A percentile compares a stretch with the other conserved stretches of the same genome.
Conservation (phyloP, 176 grass and related monocot genomes). For the Hordeum marinum region DNA sequence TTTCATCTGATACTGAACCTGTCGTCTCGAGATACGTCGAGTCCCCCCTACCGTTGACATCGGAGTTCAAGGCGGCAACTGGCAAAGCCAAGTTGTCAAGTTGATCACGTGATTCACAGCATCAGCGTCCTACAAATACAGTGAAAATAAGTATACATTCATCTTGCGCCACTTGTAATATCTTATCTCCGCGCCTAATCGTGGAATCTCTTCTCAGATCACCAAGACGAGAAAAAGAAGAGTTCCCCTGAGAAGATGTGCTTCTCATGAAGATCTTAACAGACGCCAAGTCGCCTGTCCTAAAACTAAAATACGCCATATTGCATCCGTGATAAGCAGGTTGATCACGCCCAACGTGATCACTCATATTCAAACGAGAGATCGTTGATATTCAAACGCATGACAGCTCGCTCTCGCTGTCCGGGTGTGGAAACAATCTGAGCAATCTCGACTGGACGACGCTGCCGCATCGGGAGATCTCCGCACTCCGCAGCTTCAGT, state of each 20-base stretch:
- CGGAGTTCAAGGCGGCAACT: background rate
- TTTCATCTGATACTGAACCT: background rate
- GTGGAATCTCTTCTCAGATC: background rate
- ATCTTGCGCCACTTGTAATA: background rate
- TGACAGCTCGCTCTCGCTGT: constrained; percentile 22
- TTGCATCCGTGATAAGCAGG: constrained; percentile 1
- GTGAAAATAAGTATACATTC: background rate
- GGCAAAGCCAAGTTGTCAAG: background rate
- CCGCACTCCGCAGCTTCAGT: background rate
- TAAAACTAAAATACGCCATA: background rate
- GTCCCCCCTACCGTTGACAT: background rate
- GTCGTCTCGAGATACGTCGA: background rate
- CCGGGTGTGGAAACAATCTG: constrained; percentile 19
- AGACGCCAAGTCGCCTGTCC: background rate
- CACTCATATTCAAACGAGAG: background rate
- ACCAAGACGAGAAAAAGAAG: background rate
- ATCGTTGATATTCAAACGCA: constrained; percentile 14
- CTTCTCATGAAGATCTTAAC: constrained; percentile 22
- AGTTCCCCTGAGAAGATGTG: constrained; percentile 9
- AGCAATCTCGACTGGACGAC: background rate
- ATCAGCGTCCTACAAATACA: background rate
- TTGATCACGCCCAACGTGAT: constrained; percentile 6
- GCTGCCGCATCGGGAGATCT: constrained; percentile 17
- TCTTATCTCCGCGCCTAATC: background rate
- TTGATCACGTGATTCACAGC: background rate